A percentile compares a stretch with the other conserved stretches of the same genome.
These are phyloP conservation scores for Ichthyophonus hoferi DNA, from an alignment of 208 protist species.

Conservation along the genomic window DNA sequence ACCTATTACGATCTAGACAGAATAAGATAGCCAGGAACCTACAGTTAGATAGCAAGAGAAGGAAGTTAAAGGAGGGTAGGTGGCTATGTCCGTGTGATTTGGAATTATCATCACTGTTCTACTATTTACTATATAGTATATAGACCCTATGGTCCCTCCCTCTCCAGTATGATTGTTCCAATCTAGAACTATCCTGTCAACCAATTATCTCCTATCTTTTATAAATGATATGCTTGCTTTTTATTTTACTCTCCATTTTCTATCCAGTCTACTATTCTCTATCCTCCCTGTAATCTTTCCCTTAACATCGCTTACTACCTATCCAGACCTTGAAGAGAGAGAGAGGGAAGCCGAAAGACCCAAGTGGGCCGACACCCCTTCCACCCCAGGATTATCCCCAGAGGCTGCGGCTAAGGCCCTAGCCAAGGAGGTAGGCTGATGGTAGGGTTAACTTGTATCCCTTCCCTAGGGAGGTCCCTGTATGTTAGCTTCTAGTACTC, in stretches of 20 bases:
- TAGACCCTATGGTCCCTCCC: too few relatives aligned
- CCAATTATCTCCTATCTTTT: too few relatives aligned
- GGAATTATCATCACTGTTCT: too few relatives aligned
- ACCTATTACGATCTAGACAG: neutral
- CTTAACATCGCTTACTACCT: too few relatives aligned
- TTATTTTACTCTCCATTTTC: neutral
- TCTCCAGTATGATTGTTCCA: too few relatives aligned
- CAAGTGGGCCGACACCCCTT: neutral
- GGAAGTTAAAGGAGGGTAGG: conserved; percentile 7
- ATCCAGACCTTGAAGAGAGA: neutral
- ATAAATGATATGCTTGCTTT: too few relatives aligned
- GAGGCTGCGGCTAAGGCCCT: neutral
- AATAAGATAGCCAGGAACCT: neutral
- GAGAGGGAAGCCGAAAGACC: neutral
- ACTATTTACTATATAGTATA: too few relatives aligned
- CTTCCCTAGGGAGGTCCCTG: too few relatives aligned
- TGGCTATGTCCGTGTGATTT: neutral
- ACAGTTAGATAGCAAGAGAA: conserved; percentile 4
- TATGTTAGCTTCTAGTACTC: too few relatives aligned
- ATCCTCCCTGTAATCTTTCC: neutral
- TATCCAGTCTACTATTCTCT: neutral
- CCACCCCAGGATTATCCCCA: neutral
- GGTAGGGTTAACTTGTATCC: too few relatives aligned
- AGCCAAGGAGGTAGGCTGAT: neutral
- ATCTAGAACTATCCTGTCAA: too few relatives aligned